A percentile compares a stretch with the other conserved stretches of the same genome.
phyloP scores from a whole-genome alignment of 2,329 filamentous ascomycete species.

The Tolypocladium tundrense region DNA sequence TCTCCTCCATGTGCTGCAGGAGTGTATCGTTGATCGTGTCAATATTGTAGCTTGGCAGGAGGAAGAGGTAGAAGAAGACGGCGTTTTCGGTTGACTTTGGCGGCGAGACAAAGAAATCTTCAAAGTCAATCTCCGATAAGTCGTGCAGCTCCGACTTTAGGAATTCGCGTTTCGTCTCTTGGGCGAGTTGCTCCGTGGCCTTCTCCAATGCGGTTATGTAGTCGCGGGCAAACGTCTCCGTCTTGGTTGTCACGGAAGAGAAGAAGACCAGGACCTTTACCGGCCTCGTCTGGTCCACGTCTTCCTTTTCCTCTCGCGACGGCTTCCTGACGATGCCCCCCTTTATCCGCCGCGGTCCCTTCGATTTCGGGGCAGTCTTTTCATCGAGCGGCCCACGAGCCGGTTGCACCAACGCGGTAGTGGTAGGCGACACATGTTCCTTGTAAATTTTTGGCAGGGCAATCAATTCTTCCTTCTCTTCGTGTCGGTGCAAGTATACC shows the following conservation, averaged over 20 bases:
- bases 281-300: constrained; percentile 26
- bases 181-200: constrained; percentile 39
- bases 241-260: constrained; percentile 78
- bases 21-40: constrained; percentile 86
- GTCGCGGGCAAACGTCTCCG: constrained; percentile 59
- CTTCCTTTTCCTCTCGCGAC: constrained; percentile 12
- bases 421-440: constrained; percentile 4
- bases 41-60: constrained; percentile 90
- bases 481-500: constrained; percentile 29
- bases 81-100: constrained; percentile 49
- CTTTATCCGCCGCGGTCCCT: constrained; percentile 40
- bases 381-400: constrained; percentile 8
- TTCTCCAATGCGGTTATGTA: constrained; percentile 47
- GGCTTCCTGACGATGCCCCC: constrained; percentile 26
- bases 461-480: constrained; percentile 22
- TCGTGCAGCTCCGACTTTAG: constrained; percentile 59
- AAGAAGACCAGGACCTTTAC: constrained; percentile 78
- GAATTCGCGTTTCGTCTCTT: constrained; percentile 27
- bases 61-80: constrained; percentile 70
- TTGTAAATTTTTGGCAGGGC: constrained; percentile 26
- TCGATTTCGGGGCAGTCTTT: constrained; percentile 19
- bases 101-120: constrained; percentile 78
- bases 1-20: constrained; percentile 78
- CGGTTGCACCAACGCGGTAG: not conserved
- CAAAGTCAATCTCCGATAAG: constrained; percentile 78